Base-by-base conservation (phyloP, 2,329 filamentous ascomycete genomes). In the Chrysoporthe puriensis region DNA sequence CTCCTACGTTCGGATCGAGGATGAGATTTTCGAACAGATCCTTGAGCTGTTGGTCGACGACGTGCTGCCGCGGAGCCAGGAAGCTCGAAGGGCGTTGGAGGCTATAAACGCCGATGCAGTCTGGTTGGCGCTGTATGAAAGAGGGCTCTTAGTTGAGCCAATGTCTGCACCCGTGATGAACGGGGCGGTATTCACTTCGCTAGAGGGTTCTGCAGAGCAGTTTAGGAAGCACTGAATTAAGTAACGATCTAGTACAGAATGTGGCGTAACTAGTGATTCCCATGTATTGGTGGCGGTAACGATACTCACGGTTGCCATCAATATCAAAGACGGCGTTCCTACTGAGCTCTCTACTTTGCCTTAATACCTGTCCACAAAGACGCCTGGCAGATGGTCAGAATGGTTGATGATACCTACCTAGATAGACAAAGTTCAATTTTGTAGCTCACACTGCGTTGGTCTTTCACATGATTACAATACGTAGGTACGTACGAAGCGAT, bases 41-140 rank as follows among this genome's bases (percentile, higher is more conserved):
- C 75, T 95, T 56, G 84, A 85, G 7, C 77, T 94, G 63, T 76
- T 96, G 36, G 82, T 77, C 2, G 84, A 84, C 4, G 83, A 84
- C 43, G 76, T 81, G 48, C 71, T 89, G 57, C 77, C 81, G 62
- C 77, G 75, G 44, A 79, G 83, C 40, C 65, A 73, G 1, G 80
- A 85, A 60, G 84, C 90, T 13, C 84, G 82, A 60, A 78, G 79
- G 44, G 88, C 86, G 13, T 77, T 96, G 58, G 88, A 91, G 71
- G 78, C 76, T 3, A 79, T 90, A 64, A 94, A 95, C 76, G 81
- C 84, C 0, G 92, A 96, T 80, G 90, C 91, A 1, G 90, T 96
- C 4, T 96, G 93, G 93, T 78, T 95, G 71, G 81, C 82, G 52
- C 77, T 86, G 73, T 85, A 86, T 66, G 79, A 85, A 73, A 76